Base-by-base conservation (phyloP, 2,329 filamentous ascomycete species). In the Aspergillus nomiae region DNA sequence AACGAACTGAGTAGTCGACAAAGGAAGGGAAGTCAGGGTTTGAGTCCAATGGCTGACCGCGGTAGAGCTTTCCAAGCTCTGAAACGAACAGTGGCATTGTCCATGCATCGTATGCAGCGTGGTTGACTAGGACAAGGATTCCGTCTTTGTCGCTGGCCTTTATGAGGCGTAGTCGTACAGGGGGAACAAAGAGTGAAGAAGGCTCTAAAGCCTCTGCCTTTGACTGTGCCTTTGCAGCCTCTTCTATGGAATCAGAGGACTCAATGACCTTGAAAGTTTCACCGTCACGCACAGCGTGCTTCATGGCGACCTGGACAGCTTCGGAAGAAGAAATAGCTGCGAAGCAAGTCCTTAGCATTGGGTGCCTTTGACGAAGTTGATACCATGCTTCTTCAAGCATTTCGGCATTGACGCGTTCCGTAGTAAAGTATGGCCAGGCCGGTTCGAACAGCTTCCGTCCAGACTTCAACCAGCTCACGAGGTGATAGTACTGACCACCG, bases 101-200 rank as follows among this genome's bases (percentile, higher is more conserved):
- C 70, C 74, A 77, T 2, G 76, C 76, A 48, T 78, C 76, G 59
- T 78, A 78, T 9, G 71, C 68, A 19, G 76, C 73, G 56, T 78
- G 76, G 46, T 78, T 74, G 32, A 78, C 67, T 34, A 72, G 68
- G 11, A 78, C 34, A 10, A 74, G 55, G 7, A 78, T 67, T 11
- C 69, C 70, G 54, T 77, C 74, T 26, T 65, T 61, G 32, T 70
- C 70, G n/a, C 57, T 62, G 2, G 67, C 71, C 30, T 67, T 71
- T 30, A 77, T 36, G 6, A 74, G 71, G 26, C 67, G 66, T 3
- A 78, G 70, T 10, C 71, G 66, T 5, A 73, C 70, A 8, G 76
- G 75, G 12, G 76, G 74, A 10, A 67, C 67, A 43, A 67, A 72
- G 2, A 78, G 67, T 4, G 72, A 69, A 26, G 76, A 77, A 11